Evolutionary conservation across 2,329 filamentous ascomycete genomes (phyloP), one percentile per base, ranked within the genome.

Genomic region (Corniculantispora saksenae): DNA sequence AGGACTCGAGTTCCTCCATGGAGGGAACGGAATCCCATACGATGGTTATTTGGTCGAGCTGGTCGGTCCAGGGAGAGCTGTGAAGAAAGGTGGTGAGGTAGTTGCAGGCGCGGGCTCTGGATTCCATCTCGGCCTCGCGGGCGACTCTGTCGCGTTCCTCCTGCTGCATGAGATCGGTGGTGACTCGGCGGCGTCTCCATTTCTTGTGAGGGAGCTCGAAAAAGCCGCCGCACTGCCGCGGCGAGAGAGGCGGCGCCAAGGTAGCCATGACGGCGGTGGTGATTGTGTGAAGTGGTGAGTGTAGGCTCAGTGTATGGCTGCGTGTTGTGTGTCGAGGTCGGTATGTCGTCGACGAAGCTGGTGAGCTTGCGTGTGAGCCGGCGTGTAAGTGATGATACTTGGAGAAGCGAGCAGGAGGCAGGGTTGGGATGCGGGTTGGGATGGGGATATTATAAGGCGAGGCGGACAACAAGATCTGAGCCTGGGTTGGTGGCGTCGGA

Each of bases 21-120:
- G 73, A 72, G 17, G 76, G 76, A 3, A 78, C 72, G 21, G 66
- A 71, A 3, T 77, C 76, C 68, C 70, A 72, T 25, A 73, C 69
- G 64, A 78, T 76, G 61, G 72, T 71, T 65, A 78, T 77, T 29
- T 72, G 74, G 61, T 75, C 74, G 55, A 70, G 67, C 65, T 74
- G 73, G 35, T 72, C 73, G 59, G 66, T 69, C 75, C 71, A 78
- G 32, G 69, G 53, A 12, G 71, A 75, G 40, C 63, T 69, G 15
- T 72, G 65, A 19, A 76, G 66, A 59, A 75, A 78, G 61, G 71
- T 70, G 47, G 71, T 64, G 65, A 78, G 71, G 66, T 75, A 78
- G 61, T 75, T 67, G 67, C 67, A 71, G 7, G 76, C 76, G 63
- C 72, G 71, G 35, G 69, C 69, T 59, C 72, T 72, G 32, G 75